Base-by-base conservation (phyloP, 2,329 filamentous ascomycete species). In the Trichoderma gracile region DNA sequence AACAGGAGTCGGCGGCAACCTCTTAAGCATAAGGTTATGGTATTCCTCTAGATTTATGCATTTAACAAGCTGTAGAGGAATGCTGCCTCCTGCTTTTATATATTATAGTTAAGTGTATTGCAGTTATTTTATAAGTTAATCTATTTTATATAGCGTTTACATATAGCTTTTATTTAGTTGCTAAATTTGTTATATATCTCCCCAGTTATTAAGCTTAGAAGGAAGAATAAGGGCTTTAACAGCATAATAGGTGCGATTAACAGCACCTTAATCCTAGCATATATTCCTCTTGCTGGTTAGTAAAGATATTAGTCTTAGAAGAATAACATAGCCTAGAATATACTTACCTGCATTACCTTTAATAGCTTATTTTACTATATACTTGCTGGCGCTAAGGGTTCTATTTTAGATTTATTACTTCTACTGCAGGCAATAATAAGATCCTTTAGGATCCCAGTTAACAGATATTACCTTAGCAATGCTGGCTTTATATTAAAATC, bases 321-420 rank as follows among this genome's bases (percentile, higher is more conserved):
- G 30, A 54, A 54, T 54, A 54, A 54, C 38, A 54, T 54, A 54
- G 15, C 9, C 2, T 54, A 54, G 8, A 54, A 54, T 54, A 54
- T 54, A 54, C 30, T 54, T 33, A 54, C 19, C 14, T 38, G 2
- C 38, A 54, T 54, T 23, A 30, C 33, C 8, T 33, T 30, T 57
- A 33, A 33, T 57, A 43, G 7, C n/a, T n/a, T 43, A 25, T 45
- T 5, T 43, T 40, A 45, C 25, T 27, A 50, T 27, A 27, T 50
- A 33, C 30, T 33, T 33, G 12, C 10, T 33, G 12, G 4, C 4
- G 12, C 10, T 12, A 33, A 33, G 4, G 30, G 30, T 12, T 33
- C 7, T 33, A 12, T 33, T 12, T 33, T 33, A 33, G 12, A 33
- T 33, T 12, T 12, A 10, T 33, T 33, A 33, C 30, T 33, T 33